phyloP scores from a whole-genome alignment of 768 basidiomycete species.

The Rhizopogon vinicolor region DNA sequence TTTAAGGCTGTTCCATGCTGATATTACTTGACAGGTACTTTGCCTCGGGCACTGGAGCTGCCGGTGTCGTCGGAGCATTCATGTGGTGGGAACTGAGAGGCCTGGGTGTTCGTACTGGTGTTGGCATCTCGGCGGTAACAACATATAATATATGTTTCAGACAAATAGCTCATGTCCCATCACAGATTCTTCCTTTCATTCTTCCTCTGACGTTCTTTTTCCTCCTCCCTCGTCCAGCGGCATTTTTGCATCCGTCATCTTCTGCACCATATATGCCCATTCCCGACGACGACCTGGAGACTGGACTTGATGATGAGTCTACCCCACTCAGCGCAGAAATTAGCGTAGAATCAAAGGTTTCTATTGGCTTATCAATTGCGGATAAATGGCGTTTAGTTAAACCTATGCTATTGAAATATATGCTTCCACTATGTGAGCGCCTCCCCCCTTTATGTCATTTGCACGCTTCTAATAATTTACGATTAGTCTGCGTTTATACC shows the following conservation, averaged over 20 bases:
- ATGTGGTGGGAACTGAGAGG: slow-evolving; percentile 93
- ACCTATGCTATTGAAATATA: slow-evolving; percentile 78
- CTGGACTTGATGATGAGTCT: slow-evolving; percentile 13
- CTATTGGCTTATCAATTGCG: slow-evolving; percentile 48
- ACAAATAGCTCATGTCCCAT: slow-evolving; percentile 2
- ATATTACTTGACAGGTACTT: slow-evolving; percentile 58
- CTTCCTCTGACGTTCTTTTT: slow-evolving; percentile 76
- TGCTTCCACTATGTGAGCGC: slow-evolving; percentile 86
- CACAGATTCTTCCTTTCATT: slow-evolving; percentile 74
- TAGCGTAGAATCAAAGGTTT: slow-evolving; percentile 32
- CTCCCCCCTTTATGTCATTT: not conserved
- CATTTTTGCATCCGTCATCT: slow-evolving; percentile 41
- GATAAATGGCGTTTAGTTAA: slow-evolving; percentile 83
- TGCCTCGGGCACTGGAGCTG: slow-evolving; percentile 90
- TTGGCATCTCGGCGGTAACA: slow-evolving; percentile 74
- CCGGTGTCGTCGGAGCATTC: slow-evolving; percentile 88
- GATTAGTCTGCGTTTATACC: slow-evolving; percentile 53
- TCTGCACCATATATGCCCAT: slow-evolving; percentile 32
- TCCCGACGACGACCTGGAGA: slow-evolving; percentile 25
- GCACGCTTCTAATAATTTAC: slow-evolving; percentile 9
- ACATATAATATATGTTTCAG: slow-evolving; percentile 17
- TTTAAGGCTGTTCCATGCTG: not conserved
- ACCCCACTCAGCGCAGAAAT: slow-evolving; percentile 20
- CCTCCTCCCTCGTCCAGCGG: slow-evolving; percentile 61
- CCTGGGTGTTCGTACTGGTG: slow-evolving; percentile 77